Evolutionary conservation across 2,329 filamentous ascomycete genomes (phyloP).

Genomic region (Periconia sp.): DNA sequence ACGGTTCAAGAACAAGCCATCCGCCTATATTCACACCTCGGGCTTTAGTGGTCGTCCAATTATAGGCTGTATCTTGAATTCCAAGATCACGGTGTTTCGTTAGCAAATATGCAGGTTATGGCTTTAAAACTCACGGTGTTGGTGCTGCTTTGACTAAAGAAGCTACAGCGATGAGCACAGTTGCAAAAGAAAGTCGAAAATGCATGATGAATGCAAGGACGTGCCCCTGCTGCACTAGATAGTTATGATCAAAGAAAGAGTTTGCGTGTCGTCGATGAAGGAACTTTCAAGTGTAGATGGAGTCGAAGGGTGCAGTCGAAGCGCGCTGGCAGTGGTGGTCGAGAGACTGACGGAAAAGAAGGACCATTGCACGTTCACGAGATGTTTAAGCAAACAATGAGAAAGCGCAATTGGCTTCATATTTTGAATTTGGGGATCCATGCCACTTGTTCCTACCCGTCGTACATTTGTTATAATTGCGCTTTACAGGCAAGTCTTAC

Average conservation of each 20-base stretch:
- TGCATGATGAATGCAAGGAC: conserved; percentile 15
- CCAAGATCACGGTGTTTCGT: conserved; percentile 1
- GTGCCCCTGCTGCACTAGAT: not conserved
- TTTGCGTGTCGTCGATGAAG: too few relatives aligned
- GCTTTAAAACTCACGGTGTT: conserved; percentile 16
- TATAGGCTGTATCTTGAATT: conserved; percentile 28
- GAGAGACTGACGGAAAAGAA: too few relatives aligned
- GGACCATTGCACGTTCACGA: too few relatives aligned
- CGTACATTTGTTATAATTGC: too few relatives aligned
- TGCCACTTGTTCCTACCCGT: too few relatives aligned
- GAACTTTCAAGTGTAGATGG: too few relatives aligned
- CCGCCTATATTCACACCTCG: conserved; percentile 43
- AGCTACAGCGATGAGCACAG: conserved; percentile 14
- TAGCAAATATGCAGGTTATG: not conserved
- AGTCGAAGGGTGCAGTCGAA: too few relatives aligned
- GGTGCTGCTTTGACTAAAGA: conserved; percentile 22
- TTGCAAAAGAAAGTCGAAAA: conserved; percentile 8
- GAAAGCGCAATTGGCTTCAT: too few relatives aligned
- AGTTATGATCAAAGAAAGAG: not conserved
- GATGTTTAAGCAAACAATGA: too few relatives aligned
- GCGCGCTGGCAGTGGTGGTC: too few relatives aligned
- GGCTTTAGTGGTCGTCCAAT: conserved; percentile 54
- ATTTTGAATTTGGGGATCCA: too few relatives aligned
- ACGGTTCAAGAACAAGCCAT: conserved; percentile 43
- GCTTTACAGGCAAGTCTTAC: too few relatives aligned